Evolutionary conservation across 305 asterid genomes (phyloP), one percentile per base, ranked within the genome.

Genomic region (Caryopteris hybrid): DNA sequence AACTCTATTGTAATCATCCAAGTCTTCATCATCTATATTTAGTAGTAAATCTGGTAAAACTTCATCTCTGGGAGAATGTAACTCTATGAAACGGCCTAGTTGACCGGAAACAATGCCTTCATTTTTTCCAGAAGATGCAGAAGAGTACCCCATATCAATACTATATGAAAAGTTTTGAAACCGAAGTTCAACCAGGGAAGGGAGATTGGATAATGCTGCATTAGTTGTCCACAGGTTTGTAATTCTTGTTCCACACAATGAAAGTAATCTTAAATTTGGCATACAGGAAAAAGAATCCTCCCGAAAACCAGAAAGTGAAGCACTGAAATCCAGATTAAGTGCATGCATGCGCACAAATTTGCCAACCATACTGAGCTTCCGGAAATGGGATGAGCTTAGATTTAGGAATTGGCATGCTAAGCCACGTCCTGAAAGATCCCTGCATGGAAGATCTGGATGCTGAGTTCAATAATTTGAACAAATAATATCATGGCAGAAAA

Each of bases 301-400:
- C 47, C 91, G 85, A 46, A 92, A 89, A 71, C 91, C 85, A 56
- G 95, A 69, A 52, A 92, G 96, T 16, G 92, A 83, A 64, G 89
- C 79, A 83, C 96, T 92, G 83, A 84, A 89, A 83, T 92, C 98
- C 78, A 92, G 81, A 78, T 86, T 89, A 64, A 92, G 95, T 31
- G 87, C 63, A 61, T 74, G 84, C 92, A 92, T 76, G 66, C 63
- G 82, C 72, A 75, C n/a, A 64, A 87, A 92, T 69, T 71, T 74
- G 47, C 96, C 98, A 68, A 70, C 84, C 95, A 89, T 86, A 71
- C 75, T 77, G 70, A 92, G 96, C 82, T 86, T 92, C 64, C 93
- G 88, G 77, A 87, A 84, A 81, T 85, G 98, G 64, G 96, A 92
- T 31, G 83, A 83, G 81, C 81, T 87, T 74, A 92, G 80, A 76